A percentile compares a stretch with the other conserved stretches of the same genome.
These are phyloP conservation scores for Ceriops decandra DNA, from an alignment of 345 rosid genomes.

Conservation along the genomic window DNA sequence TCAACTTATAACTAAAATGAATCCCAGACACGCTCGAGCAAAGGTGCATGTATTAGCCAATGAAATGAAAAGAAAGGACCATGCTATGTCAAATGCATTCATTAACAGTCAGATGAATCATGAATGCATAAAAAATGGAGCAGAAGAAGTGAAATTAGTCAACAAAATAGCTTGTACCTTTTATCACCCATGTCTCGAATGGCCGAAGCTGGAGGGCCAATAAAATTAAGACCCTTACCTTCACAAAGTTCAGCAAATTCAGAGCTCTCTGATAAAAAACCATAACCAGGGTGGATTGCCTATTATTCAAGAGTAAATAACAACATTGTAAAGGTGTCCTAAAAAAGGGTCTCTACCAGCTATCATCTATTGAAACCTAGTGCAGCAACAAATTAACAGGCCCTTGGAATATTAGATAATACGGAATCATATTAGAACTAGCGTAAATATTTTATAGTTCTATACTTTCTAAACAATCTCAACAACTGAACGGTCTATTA, in stretches of 20 bases:
- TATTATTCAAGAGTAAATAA: conserved; percentile 30
- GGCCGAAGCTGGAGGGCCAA: conserved; percentile 95
- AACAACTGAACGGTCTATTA: not conserved
- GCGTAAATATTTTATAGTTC: no score
- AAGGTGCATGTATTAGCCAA: not conserved
- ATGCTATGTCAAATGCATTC: not conserved
- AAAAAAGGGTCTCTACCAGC: not conserved
- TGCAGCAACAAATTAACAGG: not conserved
- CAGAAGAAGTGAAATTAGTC: not conserved
- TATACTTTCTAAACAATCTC: no score
- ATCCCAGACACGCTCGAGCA: not conserved
- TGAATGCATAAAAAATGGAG: not conserved
- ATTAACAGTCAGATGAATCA: not conserved
- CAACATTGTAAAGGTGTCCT: conserved; percentile 16
- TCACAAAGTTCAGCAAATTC: conserved; percentile 80
- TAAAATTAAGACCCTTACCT: conserved; percentile 67
- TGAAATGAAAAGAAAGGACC: not conserved
- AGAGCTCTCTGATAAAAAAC: conserved; percentile 84
- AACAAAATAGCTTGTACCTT: conserved; percentile 42
- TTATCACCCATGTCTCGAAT: conserved; percentile 96
- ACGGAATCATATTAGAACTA: no score
- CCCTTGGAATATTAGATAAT: not conserved
- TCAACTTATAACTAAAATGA: conserved; percentile 1
- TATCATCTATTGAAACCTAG: not conserved
- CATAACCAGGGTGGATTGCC: conserved; percentile 95